A percentile compares a stretch with the other conserved stretches of the same genome.
These are phyloP conservation scores for Xylariaceae sp. DNA, from an alignment of 2,329 filamentous ascomycete species.

Conservation along the genomic window DNA sequence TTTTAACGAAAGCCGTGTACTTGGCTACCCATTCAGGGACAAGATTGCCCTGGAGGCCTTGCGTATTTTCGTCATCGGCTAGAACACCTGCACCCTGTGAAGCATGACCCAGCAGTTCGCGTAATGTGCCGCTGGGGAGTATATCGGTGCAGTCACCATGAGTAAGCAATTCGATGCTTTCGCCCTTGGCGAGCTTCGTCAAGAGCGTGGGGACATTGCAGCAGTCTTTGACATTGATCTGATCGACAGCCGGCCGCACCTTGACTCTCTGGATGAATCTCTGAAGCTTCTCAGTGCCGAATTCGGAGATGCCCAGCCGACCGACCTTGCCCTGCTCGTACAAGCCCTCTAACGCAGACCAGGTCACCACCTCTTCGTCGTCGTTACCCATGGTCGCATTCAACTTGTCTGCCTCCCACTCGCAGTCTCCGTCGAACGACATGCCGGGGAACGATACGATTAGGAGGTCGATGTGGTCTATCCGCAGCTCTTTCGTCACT, in stretches of 20 bases:
- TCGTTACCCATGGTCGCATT: slow-evolving; percentile 60
- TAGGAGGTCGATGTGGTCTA: slow-evolving; percentile 73
- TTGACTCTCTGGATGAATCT: slow-evolving; percentile 67
- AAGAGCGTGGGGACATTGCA: slow-evolving; percentile 91
- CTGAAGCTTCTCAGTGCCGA: slow-evolving; percentile 76
- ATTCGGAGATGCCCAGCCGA: slow-evolving; percentile 82
- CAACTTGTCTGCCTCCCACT: slow-evolving; percentile 64
- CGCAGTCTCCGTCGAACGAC: slow-evolving; percentile 87
- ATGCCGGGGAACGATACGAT: slow-evolving; percentile 92
- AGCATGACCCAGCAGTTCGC: slow-evolving; percentile 73
- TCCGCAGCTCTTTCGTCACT: slow-evolving; percentile 73
- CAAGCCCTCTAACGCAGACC: slow-evolving; percentile 68
- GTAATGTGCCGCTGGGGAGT: slow-evolving; percentile 74
- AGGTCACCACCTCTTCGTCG: slow-evolving; percentile 62
- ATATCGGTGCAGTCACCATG: slow-evolving; percentile 94
- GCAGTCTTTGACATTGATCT: slow-evolving; percentile 95
- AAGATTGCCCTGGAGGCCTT: slow-evolving; percentile 69
- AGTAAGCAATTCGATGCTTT: slow-evolving; percentile 81
- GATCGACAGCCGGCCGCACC: slow-evolving; percentile 76
- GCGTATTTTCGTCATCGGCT: slow-evolving; percentile 49
- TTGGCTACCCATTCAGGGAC: slow-evolving; percentile 92
- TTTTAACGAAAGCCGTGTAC: slow-evolving; percentile 91
- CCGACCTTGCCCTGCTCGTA: slow-evolving; percentile 65
- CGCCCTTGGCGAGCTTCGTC: slow-evolving; percentile 73
- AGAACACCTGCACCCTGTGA: slow-evolving; percentile 70